Evolutionary conservation across 352 stramenopile species (phyloP).

Genomic region (Phytophthora fragariaefolia): DNA sequence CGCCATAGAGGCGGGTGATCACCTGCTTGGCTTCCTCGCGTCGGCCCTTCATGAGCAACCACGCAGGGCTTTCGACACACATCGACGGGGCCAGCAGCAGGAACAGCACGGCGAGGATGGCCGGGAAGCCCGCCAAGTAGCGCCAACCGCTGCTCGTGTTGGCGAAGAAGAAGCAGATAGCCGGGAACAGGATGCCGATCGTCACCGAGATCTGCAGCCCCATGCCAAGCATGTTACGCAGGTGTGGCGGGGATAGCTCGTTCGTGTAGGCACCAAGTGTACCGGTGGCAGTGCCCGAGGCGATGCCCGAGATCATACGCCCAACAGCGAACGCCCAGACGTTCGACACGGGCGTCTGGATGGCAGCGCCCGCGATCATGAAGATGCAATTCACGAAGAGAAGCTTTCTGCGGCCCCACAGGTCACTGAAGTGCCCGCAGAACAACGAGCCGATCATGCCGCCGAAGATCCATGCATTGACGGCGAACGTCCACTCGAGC

Average conservation of each 20-base stretch:
- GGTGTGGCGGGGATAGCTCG: constrained; percentile 26
- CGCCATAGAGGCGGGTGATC: constrained; percentile 40
- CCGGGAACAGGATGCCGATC: constrained; percentile 35
- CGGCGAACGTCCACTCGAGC: constrained; percentile 27
- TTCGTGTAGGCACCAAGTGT: constrained; percentile 26
- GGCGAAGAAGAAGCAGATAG: constrained; percentile 35
- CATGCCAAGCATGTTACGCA: constrained; percentile 32
- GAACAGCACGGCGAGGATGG: constrained; percentile 46
- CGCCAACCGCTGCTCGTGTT: constrained; percentile 39
- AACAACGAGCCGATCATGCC: constrained; percentile 55
- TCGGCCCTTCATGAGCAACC: constrained; percentile 25
- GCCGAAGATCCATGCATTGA: constrained; percentile 66
- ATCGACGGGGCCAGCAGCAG: constrained; percentile 41
- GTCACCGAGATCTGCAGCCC: constrained; percentile 42
- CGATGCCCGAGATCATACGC: constrained; percentile 45
- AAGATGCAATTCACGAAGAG: constrained; percentile 38
- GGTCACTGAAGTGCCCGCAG: constrained; percentile 34
- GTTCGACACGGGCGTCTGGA: constrained; percentile 37
- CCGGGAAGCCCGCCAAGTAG: constrained; percentile 52
- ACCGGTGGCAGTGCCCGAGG: constrained; percentile 28
- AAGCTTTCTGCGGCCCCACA: constrained; percentile 19
- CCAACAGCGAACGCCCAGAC: constrained; percentile 38
- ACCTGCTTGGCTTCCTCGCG: constrained; percentile 28
- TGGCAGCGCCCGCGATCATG: constrained; percentile 43
- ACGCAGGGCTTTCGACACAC: constrained; percentile 39